Base-by-base conservation (phyloP, 306 rosid species). In the Prunus armeniaca region DNA sequence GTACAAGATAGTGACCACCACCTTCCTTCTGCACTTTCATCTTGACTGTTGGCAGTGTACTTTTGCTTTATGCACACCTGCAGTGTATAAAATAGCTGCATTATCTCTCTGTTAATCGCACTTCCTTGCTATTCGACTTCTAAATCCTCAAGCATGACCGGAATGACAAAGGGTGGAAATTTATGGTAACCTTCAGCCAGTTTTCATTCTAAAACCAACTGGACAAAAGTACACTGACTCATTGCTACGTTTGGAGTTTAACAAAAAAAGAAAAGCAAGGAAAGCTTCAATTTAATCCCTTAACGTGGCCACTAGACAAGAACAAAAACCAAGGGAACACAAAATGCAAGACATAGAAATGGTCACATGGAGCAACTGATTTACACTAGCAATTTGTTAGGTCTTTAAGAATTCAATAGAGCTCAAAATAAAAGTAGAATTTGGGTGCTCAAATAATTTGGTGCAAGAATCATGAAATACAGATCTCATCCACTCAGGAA, bases 361-460 rank as follows among this genome's bases (percentile, higher is more conserved):
- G 77, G 13, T 54, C 77, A 94, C 98, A 97, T 88, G 94, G 61
- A 91, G 81, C 60, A 87, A 78, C 73, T 78, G 90, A 87, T 71
- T 86, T 66, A 91, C 81, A 28, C 80, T 71, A 64, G 87, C 73
- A 32, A 87, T 84, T 62, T 91, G 96, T 75, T 84, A 90, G 6
- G 86, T 65, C 77, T 79, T 85, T 80, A 91, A 77, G 80, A 86
- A 84, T 64, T 87, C 82, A 88, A 78, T 50, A 91, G 89, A 84
- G 84, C 90, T 84, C 84, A 83, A 78, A 94, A 87, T 73, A 90
- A 81, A 67, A 81, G 74, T 74, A 94, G 72, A 43, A 84, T 85
- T 84, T 88, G 94, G 20, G 81, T 58, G 83, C 83, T 89, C 79
- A 91, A 65, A 79, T 85, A 78, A 79, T 74, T 81, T 55, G 88